phyloP scores from a whole-genome alignment of 2,329 filamentous ascomycete genomes.

The Incumbomyces delicatus region DNA sequence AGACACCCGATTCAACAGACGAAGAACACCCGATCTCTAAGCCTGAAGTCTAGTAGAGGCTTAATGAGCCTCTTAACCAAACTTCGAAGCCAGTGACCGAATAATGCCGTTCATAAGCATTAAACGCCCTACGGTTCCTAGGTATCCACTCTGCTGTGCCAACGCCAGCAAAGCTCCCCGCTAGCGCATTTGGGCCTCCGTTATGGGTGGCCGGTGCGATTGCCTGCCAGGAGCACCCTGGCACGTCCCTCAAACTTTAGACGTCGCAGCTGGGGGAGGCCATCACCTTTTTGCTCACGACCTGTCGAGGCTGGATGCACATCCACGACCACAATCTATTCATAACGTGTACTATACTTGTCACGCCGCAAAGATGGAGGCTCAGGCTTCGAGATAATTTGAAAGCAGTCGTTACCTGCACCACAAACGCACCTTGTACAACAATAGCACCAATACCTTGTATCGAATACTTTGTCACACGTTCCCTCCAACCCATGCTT shows the following conservation, averaged over 20 bases:
- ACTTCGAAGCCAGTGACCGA: no score
- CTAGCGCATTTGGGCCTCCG: no score
- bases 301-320: not conserved
- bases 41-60: no score
- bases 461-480: not conserved
- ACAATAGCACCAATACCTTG: not conserved
- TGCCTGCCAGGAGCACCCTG: not conserved
- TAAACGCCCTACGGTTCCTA: no score
- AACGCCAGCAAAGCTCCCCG: no score
- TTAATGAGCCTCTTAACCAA: no score
- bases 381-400: not conserved
- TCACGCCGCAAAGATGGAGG: not conserved
- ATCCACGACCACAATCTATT: no score
- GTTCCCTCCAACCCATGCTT: not conserved
- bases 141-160: no score
- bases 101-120: no score
- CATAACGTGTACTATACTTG: not conserved
- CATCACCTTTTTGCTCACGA: slow-evolving; percentile 1
- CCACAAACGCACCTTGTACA: slow-evolving; percentile 1
- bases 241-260: not conserved
- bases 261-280: not conserved
- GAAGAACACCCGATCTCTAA: no score
- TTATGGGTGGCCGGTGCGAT: no score
- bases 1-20: no score
- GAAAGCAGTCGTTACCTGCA: not conserved